These are phyloP conservation scores for Fusarium avenaceum DNA, from an alignment of 2,329 filamentous ascomycete genomes.

Conservation along the genomic window DNA sequence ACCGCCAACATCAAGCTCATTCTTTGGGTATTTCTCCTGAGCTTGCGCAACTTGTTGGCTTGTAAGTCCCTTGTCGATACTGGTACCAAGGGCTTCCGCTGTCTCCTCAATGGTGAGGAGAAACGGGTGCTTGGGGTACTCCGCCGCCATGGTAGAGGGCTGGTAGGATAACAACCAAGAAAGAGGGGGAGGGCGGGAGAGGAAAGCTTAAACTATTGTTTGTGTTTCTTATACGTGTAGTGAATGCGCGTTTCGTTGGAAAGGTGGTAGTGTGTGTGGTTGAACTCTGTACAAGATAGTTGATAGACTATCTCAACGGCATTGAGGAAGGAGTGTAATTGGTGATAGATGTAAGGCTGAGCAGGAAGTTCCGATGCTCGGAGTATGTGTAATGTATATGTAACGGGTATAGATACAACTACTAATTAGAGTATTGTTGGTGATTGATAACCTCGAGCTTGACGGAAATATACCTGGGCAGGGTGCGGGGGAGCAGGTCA, in stretches of 20 bases:
- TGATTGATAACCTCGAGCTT: conserved; percentile 20
- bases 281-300: conserved; percentile 9
- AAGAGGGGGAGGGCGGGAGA: conserved; percentile 1
- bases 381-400: conserved; percentile 4
- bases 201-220: neutral
- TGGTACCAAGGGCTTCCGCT: conserved; percentile 70
- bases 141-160: conserved; percentile 58
- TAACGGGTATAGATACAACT: conserved; percentile 3
- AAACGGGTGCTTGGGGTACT: conserved; percentile 69
- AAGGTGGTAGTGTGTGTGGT: conserved; percentile 7
- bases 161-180: conserved; percentile 14
- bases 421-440: conserved; percentile 20
- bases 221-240: conserved; percentile 22
- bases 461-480: conserved; percentile 27
- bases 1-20: conserved; percentile 78
- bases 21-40: conserved; percentile 72
- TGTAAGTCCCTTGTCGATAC: conserved; percentile 76
- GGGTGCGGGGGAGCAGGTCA: conserved; percentile 41
- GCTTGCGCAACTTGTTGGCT: conserved; percentile 70
- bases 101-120: conserved; percentile 73
- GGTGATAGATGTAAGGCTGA: neutral
- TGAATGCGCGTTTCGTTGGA: conserved; percentile 2
- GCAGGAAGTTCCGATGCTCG: neutral
- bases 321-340: conserved; percentile 28
- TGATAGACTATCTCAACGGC: conserved; percentile 34